Base-by-base conservation (phyloP, 176 grass and related monocot genomes). In the Aechmea fasciata region DNA sequence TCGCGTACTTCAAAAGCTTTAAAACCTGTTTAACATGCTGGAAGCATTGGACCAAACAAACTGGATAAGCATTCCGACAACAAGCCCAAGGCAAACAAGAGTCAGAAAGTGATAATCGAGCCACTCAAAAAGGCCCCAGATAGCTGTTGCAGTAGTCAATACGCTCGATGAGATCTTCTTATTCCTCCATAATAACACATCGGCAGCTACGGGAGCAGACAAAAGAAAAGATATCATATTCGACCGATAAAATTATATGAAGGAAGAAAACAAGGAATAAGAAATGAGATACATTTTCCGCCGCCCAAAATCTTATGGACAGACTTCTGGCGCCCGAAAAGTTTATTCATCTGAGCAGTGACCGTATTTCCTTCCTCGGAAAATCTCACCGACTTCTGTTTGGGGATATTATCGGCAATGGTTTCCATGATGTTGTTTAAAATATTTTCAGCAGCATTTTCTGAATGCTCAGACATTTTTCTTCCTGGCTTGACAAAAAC, bases 101-200 rank as follows among this genome's bases (percentile, higher is more conserved):
- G 89, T 90, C 49, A 97, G 82, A 28, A 97, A 74, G 52, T 90
- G 86, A 70, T 92, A 97, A 49, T 69, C 81, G 1, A 97, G 89
- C 89, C 89, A 97, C 71, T 97, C 93, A 18, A 92, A 92, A 53
- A 97, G 81, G 54, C 83, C 67, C 93, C 93, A 96, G 49, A 80
- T 72, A 59, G 80, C 73, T 26, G 86, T 96, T 59, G 86, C 89
- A 48, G 75, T 47, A n/a, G 74, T 81, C 66, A 96, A 85, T 5
- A 90, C 81, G 23, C 89, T 87, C 0, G 86, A 90, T 2, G 93
- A 97, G n/a, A 92, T 92, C 77, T 96, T 92, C 74, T 83, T 97
- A 83, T 97, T 92, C 80, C 93, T 77, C 93, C 93, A 97, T 48
- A 97, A 64, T 14, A 92, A 66, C 48, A 97, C 84, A 72, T 97